A percentile compares a stretch with the other conserved stretches of the same genome.
Evolutionary conservation across 192 early-diverging fungal genomes (phyloP).

Genomic region (Coemansia brasiliensis): DNA sequence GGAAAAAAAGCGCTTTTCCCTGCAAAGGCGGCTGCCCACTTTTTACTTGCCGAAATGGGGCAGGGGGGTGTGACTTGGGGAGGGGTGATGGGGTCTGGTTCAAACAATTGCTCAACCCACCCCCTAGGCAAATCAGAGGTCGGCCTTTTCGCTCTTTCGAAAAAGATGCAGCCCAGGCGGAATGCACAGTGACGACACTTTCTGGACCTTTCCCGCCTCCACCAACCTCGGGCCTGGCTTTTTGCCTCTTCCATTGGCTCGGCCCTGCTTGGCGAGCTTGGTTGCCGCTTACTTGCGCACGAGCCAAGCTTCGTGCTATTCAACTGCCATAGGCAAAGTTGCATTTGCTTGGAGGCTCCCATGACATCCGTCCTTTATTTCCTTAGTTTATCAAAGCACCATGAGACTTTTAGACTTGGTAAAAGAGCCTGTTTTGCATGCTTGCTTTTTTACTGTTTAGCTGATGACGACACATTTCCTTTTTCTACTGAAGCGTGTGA

Average conservation of each 20-base stretch:
- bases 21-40: constrained; percentile 1
- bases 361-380: too few relatives aligned
- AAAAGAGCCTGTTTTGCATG: too few relatives aligned
- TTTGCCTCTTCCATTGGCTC: constrained; percentile 1
- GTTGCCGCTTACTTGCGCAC: background rate
- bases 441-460: too few relatives aligned
- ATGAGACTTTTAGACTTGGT: too few relatives aligned
- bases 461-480: too few relatives aligned
- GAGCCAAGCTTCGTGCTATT: constrained; percentile 3
- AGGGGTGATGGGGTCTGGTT: constrained; percentile 31
- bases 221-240: too few relatives aligned
- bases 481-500: too few relatives aligned
- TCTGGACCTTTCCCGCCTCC: too few relatives aligned
- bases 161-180: background rate
- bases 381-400: too few relatives aligned
- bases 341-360: too few relatives aligned
- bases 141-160: background rate
- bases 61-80: constrained; percentile 28
- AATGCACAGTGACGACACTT: background rate
- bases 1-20: background rate
- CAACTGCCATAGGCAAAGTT: too few relatives aligned
- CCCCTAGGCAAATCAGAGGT: background rate
- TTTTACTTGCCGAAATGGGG: constrained; percentile 20
- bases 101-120: constrained; percentile 45
- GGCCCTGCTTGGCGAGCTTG: constrained; percentile 2